Evolutionary conservation across 148 eudicot species (phyloP).

Genomic region (Arctostaphylos glauca): DNA sequence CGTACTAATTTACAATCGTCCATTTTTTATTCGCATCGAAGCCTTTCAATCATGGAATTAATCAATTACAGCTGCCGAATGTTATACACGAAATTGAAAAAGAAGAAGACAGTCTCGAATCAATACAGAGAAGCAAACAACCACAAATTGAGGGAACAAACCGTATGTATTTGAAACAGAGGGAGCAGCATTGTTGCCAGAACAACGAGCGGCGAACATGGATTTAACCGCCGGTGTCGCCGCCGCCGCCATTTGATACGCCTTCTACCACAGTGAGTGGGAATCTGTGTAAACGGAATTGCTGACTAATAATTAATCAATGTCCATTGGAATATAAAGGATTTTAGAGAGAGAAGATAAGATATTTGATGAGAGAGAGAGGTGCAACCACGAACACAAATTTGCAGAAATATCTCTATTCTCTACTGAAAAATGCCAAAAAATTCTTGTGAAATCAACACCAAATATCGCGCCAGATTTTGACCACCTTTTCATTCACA

Average conservation of each 20-base stretch:
- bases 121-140: not conserved
- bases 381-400: not conserved
- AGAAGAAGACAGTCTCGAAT: not conserved
- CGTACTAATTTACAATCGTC: not conserved
- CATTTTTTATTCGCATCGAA: not conserved
- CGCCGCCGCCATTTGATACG: constrained; percentile 21
- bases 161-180: constrained; percentile 21
- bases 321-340: not conserved
- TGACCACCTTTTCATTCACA: not conserved
- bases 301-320: not conserved
- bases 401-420: not conserved
- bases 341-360: not conserved
- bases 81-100: not conserved
- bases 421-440: too few relatives aligned
- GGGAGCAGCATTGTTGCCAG: constrained; percentile 17
- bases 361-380: not conserved
- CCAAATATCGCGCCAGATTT: not conserved
- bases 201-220: constrained; percentile 26
- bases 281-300: not conserved
- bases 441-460: not conserved
- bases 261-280: not conserved
- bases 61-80: not conserved
- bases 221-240: constrained; percentile 1
- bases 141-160: not conserved
- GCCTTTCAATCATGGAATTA: constrained; percentile 3